These are phyloP conservation scores for Aspergillus chevalieri DNA, from an alignment of 2,329 filamentous ascomycete species.

Conservation along the genomic window DNA sequence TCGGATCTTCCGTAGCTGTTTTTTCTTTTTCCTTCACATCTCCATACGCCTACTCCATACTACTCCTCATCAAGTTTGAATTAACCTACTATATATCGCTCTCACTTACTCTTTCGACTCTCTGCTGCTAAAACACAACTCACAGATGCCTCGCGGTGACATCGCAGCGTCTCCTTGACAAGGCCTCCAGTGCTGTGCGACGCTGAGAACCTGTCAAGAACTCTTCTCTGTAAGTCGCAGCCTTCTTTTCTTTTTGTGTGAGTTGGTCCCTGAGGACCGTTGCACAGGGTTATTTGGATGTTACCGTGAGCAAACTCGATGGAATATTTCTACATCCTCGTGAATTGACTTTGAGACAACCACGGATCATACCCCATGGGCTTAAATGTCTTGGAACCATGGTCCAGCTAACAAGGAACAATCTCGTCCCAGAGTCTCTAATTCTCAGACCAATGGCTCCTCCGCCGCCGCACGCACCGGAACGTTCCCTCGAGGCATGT, in stretches of 20 bases:
- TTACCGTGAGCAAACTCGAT: no score
- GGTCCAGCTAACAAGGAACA: slow-evolving; percentile 56
- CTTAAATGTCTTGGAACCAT: slow-evolving; percentile 31
- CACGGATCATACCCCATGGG: no score
- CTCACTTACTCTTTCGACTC: neutral
- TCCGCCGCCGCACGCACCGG: slow-evolving; percentile 17
- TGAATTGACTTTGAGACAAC: no score
- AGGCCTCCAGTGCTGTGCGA: neutral
- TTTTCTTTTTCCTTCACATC: neutral
- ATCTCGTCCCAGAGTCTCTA: slow-evolving; percentile 54
- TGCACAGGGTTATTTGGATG: no score
- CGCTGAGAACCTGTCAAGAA: neutral
- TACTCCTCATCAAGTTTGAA: neutral
- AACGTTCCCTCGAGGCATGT: slow-evolving; percentile 69
- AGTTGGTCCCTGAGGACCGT: no score
- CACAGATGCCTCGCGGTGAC: neutral
- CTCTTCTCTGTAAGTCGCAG: neutral
- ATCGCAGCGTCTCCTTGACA: neutral
- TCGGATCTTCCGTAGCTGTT: neutral
- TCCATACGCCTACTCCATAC: neutral
- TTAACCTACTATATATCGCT: neutral
- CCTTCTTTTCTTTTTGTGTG: neutral
- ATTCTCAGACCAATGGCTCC: slow-evolving; percentile 47
- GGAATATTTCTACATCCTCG: no score
- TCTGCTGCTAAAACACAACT: neutral